A percentile compares a stretch with the other conserved stretches of the same genome.
These are phyloP conservation scores for Lepidium africanum DNA, from an alignment of 345 rosid species.

Conservation along the genomic window DNA sequence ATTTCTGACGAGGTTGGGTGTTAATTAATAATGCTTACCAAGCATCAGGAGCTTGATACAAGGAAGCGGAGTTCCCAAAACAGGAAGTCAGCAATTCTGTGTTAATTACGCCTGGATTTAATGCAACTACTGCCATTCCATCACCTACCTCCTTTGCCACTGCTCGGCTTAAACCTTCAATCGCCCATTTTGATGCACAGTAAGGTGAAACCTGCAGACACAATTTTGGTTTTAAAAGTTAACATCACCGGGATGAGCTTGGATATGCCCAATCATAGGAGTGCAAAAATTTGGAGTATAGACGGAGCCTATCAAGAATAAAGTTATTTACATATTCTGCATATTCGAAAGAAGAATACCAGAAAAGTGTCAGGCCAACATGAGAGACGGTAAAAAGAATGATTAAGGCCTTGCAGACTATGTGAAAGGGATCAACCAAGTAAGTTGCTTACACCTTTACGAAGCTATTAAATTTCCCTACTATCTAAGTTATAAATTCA, in stretches of 20 bases:
- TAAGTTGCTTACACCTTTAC: not conserved
- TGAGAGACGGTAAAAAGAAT: not conserved
- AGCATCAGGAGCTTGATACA: slow-evolving; percentile 81
- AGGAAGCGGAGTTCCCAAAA: slow-evolving; percentile 74
- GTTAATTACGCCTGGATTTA: slow-evolving; percentile 89
- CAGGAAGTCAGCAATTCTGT: slow-evolving; percentile 89
- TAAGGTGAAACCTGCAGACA: slow-evolving; percentile 82
- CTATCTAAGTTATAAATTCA: not conserved
- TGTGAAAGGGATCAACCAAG: not conserved
- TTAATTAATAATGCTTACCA: slow-evolving; percentile 46
- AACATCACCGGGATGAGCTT: not conserved
- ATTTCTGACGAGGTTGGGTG: not conserved
- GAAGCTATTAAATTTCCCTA: not conserved
- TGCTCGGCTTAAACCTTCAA: slow-evolving; percentile 86
- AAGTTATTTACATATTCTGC: not conserved
- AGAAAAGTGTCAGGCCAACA: not conserved
- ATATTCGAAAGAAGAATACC: not conserved
- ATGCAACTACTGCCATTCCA: slow-evolving; percentile 84
- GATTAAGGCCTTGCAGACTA: not conserved
- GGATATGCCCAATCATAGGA: not conserved
- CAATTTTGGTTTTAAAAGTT: not conserved
- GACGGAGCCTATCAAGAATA: not conserved
- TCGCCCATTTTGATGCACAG: slow-evolving; percentile 98
- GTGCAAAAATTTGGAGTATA: not conserved
- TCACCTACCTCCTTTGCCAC: slow-evolving; percentile 89